Evolutionary conservation across 2,329 filamentous ascomycete species (phyloP), one percentile per base, ranked within the genome.

Genomic region (Lasiodiplodia hormozganensis): DNA sequence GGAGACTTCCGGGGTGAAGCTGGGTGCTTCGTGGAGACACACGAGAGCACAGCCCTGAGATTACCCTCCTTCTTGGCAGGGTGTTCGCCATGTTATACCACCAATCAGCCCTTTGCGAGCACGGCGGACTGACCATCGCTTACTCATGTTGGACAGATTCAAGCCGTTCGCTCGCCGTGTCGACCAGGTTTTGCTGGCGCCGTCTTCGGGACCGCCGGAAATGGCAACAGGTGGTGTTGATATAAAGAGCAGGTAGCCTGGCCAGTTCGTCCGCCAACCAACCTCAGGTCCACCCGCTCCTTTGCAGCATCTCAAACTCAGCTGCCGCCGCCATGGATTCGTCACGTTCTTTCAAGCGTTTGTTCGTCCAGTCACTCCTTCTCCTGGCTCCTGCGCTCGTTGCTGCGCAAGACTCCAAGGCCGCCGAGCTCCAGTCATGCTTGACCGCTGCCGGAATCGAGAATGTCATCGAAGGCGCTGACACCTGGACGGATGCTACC

Each of bases 401-500:
- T 31, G 47, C 31, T 11, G 40, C 54, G 4, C 54, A 67, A 47
- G 47, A 54, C 25, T 7, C 40, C 18, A 49, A 67, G n/a, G 70
- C 68, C 4, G 49, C 67, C 6, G 56, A 66, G 21, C 70, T 71
- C 16, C 67, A 51, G 21, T 54, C 69, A 38, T 71, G 70, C 64
- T 47, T 71, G 47, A 69, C 62, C 28, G 68, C 21, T 36, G 58
- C 66, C 2, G 66, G 31, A 38, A 40, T 70, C 23, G 43, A 64
- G 7, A 62, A 43, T 16, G 52, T 65, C 25, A 65, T 71, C 25
- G 64, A 69, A 2, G 57, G 62, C 28, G 69, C 60, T 34, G 23
- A 25, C 7, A 71, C 53, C 47, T 72, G 71, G 71, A 53, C 69
- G 11, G 62, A 56, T 3, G 66, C 64, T 2, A 72, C 71, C 5